These are phyloP conservation scores for Kuraishia piskuri DNA, from an alignment of 805 yeast species.

Conservation along the genomic window DNA sequence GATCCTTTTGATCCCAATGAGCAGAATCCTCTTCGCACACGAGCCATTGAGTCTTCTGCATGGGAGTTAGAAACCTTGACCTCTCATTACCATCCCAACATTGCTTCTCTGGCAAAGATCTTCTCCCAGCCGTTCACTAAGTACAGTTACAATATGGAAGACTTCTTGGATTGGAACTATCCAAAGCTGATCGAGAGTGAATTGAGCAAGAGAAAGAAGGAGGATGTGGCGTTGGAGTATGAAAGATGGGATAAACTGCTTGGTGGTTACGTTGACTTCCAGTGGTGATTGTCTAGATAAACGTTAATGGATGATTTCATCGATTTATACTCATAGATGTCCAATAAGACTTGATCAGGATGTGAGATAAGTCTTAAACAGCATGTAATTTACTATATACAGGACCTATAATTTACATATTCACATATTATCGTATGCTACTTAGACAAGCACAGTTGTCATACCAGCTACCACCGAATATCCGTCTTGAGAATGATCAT, in stretches of 20 bases:
- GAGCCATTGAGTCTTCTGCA: constrained; percentile 75
- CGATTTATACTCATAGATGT: neutral
- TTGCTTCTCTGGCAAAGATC: constrained; percentile 84
- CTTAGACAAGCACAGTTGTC: too few species aligned
- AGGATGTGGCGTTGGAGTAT: constrained; percentile 72
- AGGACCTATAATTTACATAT: too few species aligned
- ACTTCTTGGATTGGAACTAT: constrained; percentile 89
- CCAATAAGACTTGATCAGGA: too few species aligned
- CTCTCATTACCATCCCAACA: constrained; percentile 89
- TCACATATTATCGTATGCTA: neutral
- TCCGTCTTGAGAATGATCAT: constrained; percentile 23
- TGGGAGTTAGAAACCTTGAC: constrained; percentile 83
- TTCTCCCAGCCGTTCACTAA: constrained; percentile 87
- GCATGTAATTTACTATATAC: neutral
- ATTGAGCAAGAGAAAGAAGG: constrained; percentile 52
- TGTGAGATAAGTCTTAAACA: too few species aligned
- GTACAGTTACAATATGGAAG: constrained; percentile 79
- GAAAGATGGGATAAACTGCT: constrained; percentile 41
- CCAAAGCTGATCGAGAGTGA: constrained; percentile 56
- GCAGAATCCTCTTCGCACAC: constrained; percentile 65
- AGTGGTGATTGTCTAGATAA: neutral
- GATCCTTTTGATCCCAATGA: constrained; percentile 69
- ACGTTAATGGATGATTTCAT: neutral
- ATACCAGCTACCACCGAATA: neutral
- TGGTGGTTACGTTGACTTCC: constrained; percentile 11